These are phyloP conservation scores for Zizania latifolia DNA, from an alignment of 176 grass and related monocot species.

Conservation along the genomic window DNA sequence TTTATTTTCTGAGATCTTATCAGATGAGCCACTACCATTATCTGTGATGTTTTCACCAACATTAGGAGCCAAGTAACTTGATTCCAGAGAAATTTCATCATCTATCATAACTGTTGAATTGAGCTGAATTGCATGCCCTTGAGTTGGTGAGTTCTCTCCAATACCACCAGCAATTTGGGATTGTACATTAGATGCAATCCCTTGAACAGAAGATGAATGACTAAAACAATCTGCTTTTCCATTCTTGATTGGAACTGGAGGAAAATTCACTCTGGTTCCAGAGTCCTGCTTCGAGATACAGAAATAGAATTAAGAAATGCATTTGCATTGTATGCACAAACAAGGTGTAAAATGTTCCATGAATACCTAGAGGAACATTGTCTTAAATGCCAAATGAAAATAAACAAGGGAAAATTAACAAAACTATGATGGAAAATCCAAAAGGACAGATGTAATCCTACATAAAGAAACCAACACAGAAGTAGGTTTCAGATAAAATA, in stretches of 20 bases:
- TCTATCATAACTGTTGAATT: slow-evolving; percentile 9
- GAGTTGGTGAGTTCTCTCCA: slow-evolving; percentile 25
- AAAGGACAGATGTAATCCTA: background rate
- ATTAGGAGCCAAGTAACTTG: slow-evolving; percentile 20
- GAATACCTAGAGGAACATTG: background rate
- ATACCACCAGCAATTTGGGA: slow-evolving; percentile 22
- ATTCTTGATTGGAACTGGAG: slow-evolving; percentile 36
- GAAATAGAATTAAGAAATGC: slow-evolving; percentile 19
- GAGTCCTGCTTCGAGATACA: slow-evolving; percentile 38
- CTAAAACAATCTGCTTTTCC: slow-evolving; percentile 31
- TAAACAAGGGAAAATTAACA: background rate
- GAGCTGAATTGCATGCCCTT: slow-evolving; percentile 27
- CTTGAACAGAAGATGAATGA: slow-evolving; percentile 26
- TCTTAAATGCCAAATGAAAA: background rate
- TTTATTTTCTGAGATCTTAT: slow-evolving; percentile 36
- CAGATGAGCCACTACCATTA: slow-evolving; percentile 21
- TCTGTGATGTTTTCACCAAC: slow-evolving; percentile 25
- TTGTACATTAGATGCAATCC: slow-evolving; percentile 26
- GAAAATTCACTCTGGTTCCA: slow-evolving; percentile 17
- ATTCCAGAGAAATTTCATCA: slow-evolving; percentile 14
- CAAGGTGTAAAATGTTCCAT: background rate
- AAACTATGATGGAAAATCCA: background rate
- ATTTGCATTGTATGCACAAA: slow-evolving; percentile 17
- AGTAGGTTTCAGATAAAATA: slow-evolving; percentile 14
- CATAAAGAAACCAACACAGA: background rate